Percentiles rank a stretch among this genome's conserved stretches.
These are phyloP conservation scores for Fusarium sp. DNA, from an alignment of 2,329 filamentous ascomycete genomes.

Conservation along the genomic window DNA sequence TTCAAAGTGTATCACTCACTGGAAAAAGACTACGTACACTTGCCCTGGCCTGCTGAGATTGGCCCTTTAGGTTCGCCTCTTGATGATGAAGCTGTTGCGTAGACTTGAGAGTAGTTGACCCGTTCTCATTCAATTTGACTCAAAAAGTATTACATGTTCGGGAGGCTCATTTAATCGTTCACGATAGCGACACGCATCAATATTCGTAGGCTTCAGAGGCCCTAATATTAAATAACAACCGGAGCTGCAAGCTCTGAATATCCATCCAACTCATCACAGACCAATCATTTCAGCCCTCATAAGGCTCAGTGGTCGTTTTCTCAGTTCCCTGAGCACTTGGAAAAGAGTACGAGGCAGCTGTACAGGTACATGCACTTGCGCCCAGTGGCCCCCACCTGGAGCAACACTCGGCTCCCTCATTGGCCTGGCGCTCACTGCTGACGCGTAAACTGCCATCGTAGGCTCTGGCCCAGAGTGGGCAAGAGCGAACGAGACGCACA, in stretches of 20 bases:
- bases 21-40: slow-evolving; percentile 30
- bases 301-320: slow-evolving; percentile 18
- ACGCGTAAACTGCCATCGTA: slow-evolving; percentile 54
- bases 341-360: slow-evolving; percentile 35
- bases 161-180: slow-evolving; percentile 9
- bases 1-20: slow-evolving; percentile 10
- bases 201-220: slow-evolving; percentile 19
- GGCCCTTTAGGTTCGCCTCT: slow-evolving; percentile 33
- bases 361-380: slow-evolving; percentile 46
- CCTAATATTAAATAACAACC: slow-evolving; percentile 28
- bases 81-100: slow-evolving; percentile 42
- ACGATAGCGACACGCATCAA: slow-evolving; percentile 20
- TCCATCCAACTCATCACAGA: not conserved
- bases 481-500: slow-evolving; percentile 46
- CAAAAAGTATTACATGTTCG: not conserved
- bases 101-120: slow-evolving; percentile 25
- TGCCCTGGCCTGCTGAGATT: slow-evolving; percentile 28
- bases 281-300: slow-evolving; percentile 5
- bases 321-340: slow-evolving; percentile 8
- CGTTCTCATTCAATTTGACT: slow-evolving; percentile 9
- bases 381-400: slow-evolving; percentile 42
- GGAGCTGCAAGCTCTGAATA: not conserved
- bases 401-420: slow-evolving; percentile 39
- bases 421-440: slow-evolving; percentile 49
- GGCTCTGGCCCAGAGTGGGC: slow-evolving; percentile 44